These are phyloP conservation scores for Saposhnikovia divaricata DNA, from an alignment of 129 eudicot genomes.

Conservation along the genomic window DNA sequence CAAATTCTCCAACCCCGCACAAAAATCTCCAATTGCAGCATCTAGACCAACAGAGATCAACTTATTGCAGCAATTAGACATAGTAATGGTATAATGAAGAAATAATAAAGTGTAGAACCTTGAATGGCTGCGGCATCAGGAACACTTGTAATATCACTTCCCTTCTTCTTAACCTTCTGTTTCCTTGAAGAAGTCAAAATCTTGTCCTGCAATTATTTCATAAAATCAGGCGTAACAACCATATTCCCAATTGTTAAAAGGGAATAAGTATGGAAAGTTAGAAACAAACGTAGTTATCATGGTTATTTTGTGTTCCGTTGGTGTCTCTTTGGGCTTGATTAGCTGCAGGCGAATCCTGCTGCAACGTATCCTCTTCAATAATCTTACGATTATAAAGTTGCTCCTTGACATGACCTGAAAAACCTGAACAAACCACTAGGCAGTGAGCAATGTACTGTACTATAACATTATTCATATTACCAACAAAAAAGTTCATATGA, in stretches of 20 bases:
- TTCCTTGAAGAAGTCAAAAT: conserved; percentile 59
- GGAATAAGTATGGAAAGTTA: conserved; percentile 2
- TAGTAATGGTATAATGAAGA: background rate
- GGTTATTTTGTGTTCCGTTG: conserved; percentile 35
- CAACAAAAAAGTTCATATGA: too few species aligned
- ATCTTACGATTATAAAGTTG: conserved; percentile 26
- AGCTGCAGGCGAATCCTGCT: conserved; percentile 28
- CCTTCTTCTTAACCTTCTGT: conserved; percentile 70
- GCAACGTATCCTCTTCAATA: conserved; percentile 44
- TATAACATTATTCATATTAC: background rate
- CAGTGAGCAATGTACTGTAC: conserved; percentile 28
- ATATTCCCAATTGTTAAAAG: conserved; percentile 2
- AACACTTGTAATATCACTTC: conserved; percentile 32
- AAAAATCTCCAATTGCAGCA: conserved; percentile 59
- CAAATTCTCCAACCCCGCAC: conserved; percentile 67
- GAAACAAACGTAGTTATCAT: conserved; percentile 36
- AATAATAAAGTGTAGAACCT: conserved; percentile 39
- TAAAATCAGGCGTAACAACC: conserved; percentile 7
- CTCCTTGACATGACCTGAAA: conserved; percentile 72
- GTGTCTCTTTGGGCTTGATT: conserved; percentile 32
- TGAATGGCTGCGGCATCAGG: conserved; percentile 52
- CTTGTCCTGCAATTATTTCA: conserved; percentile 47
- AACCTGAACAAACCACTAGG: conserved; percentile 38
- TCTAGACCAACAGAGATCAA: conserved; percentile 29
- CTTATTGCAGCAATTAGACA: conserved; percentile 12